Conservation (phyloP, 78 protist genomes). For the Dictyostelium citrinum region DNA sequence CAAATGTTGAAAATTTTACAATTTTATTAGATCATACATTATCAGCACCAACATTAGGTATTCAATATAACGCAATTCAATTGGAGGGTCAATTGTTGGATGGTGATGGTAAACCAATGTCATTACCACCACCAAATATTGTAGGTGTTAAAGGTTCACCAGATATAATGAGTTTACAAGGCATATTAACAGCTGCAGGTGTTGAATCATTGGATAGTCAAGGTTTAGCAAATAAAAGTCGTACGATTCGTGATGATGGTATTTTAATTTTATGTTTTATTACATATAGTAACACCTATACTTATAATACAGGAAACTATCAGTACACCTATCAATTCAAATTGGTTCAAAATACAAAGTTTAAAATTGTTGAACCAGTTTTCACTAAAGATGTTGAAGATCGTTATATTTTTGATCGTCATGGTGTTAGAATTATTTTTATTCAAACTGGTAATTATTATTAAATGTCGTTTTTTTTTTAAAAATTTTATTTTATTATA, state of each 20-base stretch:
- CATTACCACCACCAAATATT: constrained; percentile 16
- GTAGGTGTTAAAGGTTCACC: constrained; percentile 26
- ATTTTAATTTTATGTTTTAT: constrained; percentile 35
- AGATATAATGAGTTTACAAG: constrained; percentile 47
- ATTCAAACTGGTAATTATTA: constrained; percentile 73
- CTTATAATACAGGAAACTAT: constrained; percentile 44
- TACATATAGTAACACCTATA: constrained; percentile 35
- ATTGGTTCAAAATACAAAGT: constrained; percentile 46
- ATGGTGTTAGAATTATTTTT: constrained; percentile 62
- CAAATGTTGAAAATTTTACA: constrained; percentile 47
- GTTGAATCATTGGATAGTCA: constrained; percentile 17
- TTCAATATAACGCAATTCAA: constrained; percentile 53
- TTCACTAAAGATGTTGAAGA: neutral
- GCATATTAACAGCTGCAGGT: constrained; percentile 42
- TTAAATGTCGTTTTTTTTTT: too few relatives aligned
- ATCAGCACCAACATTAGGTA: constrained; percentile 26
- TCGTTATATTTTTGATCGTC: constrained; percentile 52
- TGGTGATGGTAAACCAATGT: neutral
- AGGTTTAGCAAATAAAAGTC: constrained; percentile 13
- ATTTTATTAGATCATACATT: constrained; percentile 55
- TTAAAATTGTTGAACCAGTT: constrained; percentile 49
- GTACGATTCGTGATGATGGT: constrained; percentile 62
- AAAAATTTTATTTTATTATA: too few relatives aligned
- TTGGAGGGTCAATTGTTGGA: neutral
- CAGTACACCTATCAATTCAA: constrained; percentile 40